Conservation (phyloP, 352 stramenopile genomes). For the Globisporangium cylindrosporum region DNA sequence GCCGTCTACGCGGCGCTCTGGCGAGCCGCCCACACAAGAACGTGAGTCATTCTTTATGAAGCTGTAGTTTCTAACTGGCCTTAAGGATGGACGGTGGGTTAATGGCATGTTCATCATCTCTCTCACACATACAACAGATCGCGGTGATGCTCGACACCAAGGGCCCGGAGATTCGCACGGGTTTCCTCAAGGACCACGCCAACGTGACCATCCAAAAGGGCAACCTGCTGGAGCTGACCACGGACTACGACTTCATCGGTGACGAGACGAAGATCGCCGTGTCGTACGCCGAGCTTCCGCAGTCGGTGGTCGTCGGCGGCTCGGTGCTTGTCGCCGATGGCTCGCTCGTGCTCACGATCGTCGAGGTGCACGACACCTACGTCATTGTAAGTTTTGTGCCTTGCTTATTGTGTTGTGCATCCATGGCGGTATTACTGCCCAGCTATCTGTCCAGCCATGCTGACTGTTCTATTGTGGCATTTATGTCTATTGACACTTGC, state of each 20-base stretch:
- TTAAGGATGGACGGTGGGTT: not conserved
- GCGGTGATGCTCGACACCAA: conserved; percentile 97
- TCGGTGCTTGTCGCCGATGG: conserved; percentile 95
- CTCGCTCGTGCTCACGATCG: conserved; percentile 90
- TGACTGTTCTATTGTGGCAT: not conserved
- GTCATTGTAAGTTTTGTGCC: conserved; percentile 39
- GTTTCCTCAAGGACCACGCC: conserved; percentile 66
- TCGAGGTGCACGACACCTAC: conserved; percentile 76
- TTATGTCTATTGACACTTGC: not conserved
- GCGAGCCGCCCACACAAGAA: conserved; percentile 69
- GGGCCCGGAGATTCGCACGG: conserved; percentile 95
- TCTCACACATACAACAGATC: conserved; percentile 19
- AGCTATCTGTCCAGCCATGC: not conserved
- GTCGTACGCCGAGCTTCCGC: conserved; percentile 91
- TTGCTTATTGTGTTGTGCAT: not conserved
- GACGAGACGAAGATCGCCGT: conserved; percentile 89
- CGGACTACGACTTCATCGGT: conserved; percentile 69
- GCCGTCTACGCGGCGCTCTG: conserved; percentile 57
- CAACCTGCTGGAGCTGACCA: conserved; percentile 61
- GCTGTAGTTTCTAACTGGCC: not conserved
- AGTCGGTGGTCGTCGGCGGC: conserved; percentile 89
- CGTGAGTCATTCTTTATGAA: conserved; percentile 20
- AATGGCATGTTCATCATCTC: not conserved
- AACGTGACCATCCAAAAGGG: conserved; percentile 66
- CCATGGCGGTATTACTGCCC: not conserved